These are phyloP conservation scores for Raddia guianensis DNA, from an alignment of 176 grass and related monocot species.

Conservation along the genomic window DNA sequence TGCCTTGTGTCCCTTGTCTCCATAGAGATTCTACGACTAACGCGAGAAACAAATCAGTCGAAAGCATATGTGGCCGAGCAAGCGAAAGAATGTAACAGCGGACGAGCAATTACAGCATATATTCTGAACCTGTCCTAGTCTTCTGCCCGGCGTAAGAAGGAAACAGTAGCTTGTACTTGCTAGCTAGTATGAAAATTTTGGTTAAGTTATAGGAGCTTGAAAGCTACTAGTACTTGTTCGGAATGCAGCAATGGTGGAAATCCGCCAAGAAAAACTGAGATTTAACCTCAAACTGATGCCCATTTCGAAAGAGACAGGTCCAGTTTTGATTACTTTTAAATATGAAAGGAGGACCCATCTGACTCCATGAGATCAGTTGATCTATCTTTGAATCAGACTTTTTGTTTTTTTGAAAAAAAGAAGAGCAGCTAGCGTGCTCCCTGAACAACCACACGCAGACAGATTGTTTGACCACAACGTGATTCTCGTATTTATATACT, in stretches of 20 bases:
- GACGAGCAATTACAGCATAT: neutral
- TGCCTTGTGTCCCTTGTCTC: neutral
- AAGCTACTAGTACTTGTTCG: conserved; percentile 24
- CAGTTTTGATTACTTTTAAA: neutral
- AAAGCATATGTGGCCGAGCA: neutral
- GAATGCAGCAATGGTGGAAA: neutral
- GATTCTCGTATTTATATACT: conserved; percentile 10
- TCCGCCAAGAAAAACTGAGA: neutral
- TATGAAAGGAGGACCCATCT: neutral
- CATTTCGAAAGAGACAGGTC: neutral
- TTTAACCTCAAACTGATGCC: neutral
- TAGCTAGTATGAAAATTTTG: neutral
- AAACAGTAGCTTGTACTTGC: neutral
- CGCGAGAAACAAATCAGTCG: neutral
- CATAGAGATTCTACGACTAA: neutral
- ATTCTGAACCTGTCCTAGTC: conserved; percentile 1
- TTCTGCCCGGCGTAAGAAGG: neutral
- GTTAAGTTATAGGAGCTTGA: neutral
- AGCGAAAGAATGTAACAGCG: neutral
- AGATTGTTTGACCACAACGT: conserved; percentile 38
- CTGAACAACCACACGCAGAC: conserved; percentile 4
- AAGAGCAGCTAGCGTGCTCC: neutral
- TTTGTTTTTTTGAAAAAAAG: neutral
- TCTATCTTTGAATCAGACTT: conserved; percentile 6
- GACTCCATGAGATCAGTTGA: neutral